Evolutionary conservation across 768 basidiomycete species (phyloP).

Genomic region (Phaffia tasmanica): DNA sequence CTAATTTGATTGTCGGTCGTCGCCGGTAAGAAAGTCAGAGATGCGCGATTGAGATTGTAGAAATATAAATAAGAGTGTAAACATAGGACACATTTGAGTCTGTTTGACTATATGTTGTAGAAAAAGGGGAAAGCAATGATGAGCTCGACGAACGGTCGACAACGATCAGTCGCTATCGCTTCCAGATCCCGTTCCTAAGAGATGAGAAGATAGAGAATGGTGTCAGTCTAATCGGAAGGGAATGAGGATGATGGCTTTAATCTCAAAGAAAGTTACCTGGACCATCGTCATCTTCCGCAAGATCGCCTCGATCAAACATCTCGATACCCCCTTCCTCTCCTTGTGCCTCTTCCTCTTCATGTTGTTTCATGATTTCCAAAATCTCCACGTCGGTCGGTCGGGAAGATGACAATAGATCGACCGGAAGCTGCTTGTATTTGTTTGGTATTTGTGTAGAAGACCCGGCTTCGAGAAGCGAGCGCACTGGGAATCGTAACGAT

Average conservation of each 20-base stretch:
- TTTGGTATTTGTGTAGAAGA: constrained; percentile 16
- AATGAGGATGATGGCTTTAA: background rate
- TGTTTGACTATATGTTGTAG: background rate
- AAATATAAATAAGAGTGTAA: too few species aligned
- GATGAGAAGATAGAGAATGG: background rate
- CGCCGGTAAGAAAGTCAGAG: too few species aligned
- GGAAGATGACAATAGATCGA: constrained; percentile 20
- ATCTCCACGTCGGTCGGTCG: constrained; percentile 22
- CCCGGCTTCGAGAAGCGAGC: constrained; percentile 18
- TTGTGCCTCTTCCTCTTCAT: too few species aligned
- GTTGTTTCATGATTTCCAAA: constrained; percentile 6
- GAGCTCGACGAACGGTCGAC: background rate
- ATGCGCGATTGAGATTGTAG: too few species aligned
- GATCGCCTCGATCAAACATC: constrained; percentile 15
- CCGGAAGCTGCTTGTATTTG: constrained; percentile 20
- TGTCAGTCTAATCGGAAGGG: background rate
- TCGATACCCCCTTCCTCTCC: constrained; percentile 11
- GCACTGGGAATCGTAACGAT: background rate
- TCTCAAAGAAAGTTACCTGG: constrained; percentile 3
- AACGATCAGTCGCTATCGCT: constrained; percentile 6
- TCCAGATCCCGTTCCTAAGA: background rate
- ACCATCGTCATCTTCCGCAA: constrained; percentile 15
- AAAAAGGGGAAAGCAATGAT: background rate
- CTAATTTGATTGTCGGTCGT: too few species aligned
- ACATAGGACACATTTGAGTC: background rate